Percentiles rank a stretch among this genome's conserved stretches.
These are phyloP conservation scores for Beta corolliflora DNA, from an alignment of 179 eudicot species.

Conservation along the genomic window DNA sequence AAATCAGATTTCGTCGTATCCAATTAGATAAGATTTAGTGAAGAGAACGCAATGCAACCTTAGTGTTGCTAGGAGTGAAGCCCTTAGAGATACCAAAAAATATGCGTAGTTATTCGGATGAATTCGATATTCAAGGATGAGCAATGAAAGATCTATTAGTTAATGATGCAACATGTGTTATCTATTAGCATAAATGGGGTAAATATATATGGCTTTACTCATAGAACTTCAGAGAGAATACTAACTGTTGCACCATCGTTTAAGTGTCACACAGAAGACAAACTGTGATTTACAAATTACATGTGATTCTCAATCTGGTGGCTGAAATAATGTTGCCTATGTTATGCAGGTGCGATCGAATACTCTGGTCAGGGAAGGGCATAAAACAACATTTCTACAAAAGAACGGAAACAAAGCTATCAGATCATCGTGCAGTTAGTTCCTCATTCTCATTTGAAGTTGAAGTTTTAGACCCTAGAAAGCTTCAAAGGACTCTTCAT, in stretches of 20 bases:
- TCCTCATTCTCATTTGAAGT: constrained; percentile 75
- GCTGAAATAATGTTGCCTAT: neutral
- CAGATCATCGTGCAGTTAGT: constrained; percentile 95
- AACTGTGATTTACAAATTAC: too few species aligned
- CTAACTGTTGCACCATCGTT: too few species aligned
- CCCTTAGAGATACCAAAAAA: neutral
- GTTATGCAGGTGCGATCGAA: constrained; percentile 89
- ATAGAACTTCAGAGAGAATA: too few species aligned
- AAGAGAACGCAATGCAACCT: too few species aligned
- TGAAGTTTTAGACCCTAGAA: constrained; percentile 70
- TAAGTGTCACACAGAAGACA: too few species aligned
- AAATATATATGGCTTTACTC: too few species aligned
- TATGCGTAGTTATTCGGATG: neutral
- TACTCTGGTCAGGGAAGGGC: constrained; percentile 92
- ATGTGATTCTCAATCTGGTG: neutral
- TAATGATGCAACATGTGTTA: too few species aligned
- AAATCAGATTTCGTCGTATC: too few species aligned
- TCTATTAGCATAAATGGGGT: too few species aligned
- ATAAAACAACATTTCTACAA: constrained; percentile 74
- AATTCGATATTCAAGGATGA: neutral
- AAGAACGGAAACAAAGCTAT: constrained; percentile 64
- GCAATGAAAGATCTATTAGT: too few species aligned
- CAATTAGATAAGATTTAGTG: too few species aligned
- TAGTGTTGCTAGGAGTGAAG: neutral
- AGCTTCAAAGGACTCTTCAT: constrained; percentile 77